Percentiles rank a stretch among this genome's conserved stretches.
phyloP scores from a whole-genome alignment of 495 filamentous ascomycete species.

The Xylaria castorea region DNA sequence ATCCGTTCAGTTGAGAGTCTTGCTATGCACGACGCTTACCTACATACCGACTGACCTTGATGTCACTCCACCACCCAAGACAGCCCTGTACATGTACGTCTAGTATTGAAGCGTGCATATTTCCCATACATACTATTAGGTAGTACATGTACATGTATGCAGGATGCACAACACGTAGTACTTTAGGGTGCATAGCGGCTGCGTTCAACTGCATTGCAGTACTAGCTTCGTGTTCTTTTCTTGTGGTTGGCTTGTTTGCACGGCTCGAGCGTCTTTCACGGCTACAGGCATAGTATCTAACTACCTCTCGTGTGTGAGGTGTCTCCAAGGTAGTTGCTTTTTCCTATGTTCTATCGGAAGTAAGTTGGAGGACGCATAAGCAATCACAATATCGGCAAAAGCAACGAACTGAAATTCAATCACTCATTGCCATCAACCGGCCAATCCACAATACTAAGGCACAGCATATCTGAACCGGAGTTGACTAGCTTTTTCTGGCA shows the following conservation, averaged over 20 bases:
- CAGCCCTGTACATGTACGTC: background rate
- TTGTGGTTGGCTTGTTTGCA: background rate
- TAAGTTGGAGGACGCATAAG: background rate
- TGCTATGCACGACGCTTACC: background rate
- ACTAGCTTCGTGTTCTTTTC: background rate
- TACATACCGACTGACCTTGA: background rate
- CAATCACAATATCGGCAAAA: background rate
- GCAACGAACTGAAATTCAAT: conserved; percentile 2
- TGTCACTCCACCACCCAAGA: background rate
- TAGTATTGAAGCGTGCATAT: background rate
- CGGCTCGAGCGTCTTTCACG: conserved; percentile 8
- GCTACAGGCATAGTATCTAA: background rate
- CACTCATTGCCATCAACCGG: background rate
- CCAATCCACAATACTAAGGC: background rate
- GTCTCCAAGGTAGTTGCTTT: background rate
- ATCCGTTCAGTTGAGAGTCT: background rate
- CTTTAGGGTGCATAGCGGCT: background rate
- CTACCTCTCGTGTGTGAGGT: background rate
- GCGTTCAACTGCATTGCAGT: background rate
- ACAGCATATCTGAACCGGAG: background rate
- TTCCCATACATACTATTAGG: background rate
- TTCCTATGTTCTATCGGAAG: background rate
- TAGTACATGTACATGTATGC: background rate
- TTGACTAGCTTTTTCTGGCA: background rate
- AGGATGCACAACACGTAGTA: conserved; percentile 8